Conservation (phyloP, 164 flowering plant genomes). For the Sextonia rubra region DNA sequence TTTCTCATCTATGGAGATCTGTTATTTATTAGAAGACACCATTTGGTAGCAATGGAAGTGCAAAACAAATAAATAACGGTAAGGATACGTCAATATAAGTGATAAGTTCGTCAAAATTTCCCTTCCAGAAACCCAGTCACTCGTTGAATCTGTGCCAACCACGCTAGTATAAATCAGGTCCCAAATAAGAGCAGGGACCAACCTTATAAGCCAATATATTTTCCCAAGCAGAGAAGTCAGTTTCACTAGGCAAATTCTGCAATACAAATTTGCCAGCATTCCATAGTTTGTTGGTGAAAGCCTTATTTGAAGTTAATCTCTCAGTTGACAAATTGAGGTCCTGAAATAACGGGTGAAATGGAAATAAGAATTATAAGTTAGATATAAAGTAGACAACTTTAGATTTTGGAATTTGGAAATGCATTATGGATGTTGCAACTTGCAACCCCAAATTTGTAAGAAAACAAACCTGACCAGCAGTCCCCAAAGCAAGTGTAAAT, state of each 20-base stretch:
- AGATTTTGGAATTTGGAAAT: not conserved
- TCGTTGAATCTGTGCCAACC: too few relatives aligned
- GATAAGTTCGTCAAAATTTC: too few relatives aligned
- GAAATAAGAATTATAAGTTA: not conserved
- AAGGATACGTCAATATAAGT: too few relatives aligned
- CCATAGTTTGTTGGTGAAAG: conserved; percentile 94
- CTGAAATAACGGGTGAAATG: conserved; percentile 31
- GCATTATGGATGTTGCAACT: conserved; percentile 5
- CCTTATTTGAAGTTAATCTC: conserved; percentile 89
- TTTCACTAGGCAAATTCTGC: conserved; percentile 73
- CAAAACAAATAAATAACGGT: too few relatives aligned
- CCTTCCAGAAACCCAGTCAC: too few relatives aligned
- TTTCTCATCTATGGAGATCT: too few relatives aligned
- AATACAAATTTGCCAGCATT: conserved; percentile 95
- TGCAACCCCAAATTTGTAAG: conserved; percentile 1
- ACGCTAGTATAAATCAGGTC: too few relatives aligned
- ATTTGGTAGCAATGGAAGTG: too few relatives aligned
- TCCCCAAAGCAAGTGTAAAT: conserved; percentile 79
- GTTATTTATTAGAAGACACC: too few relatives aligned
- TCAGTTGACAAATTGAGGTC: conserved; percentile 90
- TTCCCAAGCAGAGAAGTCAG: conserved; percentile 63
- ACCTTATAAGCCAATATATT: conserved; percentile 57
- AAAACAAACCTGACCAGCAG: conserved; percentile 90
- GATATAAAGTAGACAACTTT: not conserved
- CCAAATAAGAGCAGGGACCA: conserved; percentile 1